Conservation (phyloP, 371 early-diverging fungal genomes). For the Apophysomyces variabilis region DNA sequence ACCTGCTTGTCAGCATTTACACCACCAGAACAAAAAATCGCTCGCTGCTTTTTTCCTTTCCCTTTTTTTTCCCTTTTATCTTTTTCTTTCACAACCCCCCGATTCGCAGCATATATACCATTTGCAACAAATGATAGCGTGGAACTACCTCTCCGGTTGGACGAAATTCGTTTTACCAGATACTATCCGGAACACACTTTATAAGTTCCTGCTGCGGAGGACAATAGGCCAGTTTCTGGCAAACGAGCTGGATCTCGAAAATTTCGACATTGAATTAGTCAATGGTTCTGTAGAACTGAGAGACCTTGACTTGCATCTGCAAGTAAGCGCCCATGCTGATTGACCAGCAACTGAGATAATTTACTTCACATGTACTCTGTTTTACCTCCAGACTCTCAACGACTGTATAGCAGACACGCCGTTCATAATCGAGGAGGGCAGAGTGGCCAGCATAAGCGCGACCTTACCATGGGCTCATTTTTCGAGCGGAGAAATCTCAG, state of each 20-base stretch:
- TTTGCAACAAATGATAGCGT: conserved; percentile 43
- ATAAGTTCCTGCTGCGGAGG: conserved; percentile 82
- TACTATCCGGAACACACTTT: conserved; percentile 82
- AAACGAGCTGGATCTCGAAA: conserved; percentile 78
- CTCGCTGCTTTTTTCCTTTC: conserved; percentile 2
- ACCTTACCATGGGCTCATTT: conserved; percentile 85
- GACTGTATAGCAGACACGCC: conserved; percentile 73
- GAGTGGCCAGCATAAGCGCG: conserved; percentile 72
- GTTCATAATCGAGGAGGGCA: conserved; percentile 69
- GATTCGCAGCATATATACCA: conserved; percentile 7
- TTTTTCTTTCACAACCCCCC: neutral
- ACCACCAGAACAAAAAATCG: too few relatives aligned
- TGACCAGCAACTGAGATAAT: neutral
- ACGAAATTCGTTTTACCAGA: conserved; percentile 63
- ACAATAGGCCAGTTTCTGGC: conserved; percentile 87
- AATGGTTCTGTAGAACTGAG: conserved; percentile 80
- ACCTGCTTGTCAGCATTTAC: too few relatives aligned
- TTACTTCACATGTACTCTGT: too few relatives aligned
- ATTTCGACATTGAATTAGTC: conserved; percentile 88
- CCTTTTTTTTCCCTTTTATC: conserved; percentile 3
- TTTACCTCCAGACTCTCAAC: conserved; percentile 64
- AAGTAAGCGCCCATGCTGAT: conserved; percentile 52
- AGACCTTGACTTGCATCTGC: conserved; percentile 78
- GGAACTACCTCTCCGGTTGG: conserved; percentile 50
- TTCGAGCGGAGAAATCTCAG: conserved; percentile 75